Evolutionary conservation across 1,139 yeast species (phyloP).

Genomic region (Blastobotrys arbuscula): DNA sequence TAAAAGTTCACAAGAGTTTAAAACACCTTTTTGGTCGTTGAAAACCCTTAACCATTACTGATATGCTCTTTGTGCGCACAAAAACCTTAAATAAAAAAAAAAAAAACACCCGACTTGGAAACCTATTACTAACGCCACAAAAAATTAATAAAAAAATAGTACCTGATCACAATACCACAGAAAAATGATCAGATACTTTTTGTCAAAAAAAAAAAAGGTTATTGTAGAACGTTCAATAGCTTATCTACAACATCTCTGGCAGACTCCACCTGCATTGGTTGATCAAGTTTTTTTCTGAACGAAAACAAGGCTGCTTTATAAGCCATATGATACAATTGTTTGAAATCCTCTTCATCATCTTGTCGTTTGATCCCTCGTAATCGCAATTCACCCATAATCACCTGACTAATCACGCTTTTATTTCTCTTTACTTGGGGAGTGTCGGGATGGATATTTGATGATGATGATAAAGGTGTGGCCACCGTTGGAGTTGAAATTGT

Average conservation of each 20-base stretch:
- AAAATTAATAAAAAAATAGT: too few species aligned
- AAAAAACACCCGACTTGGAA: neutral
- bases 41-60: too few species aligned
- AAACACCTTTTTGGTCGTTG: too few species aligned
- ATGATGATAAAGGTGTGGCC: neutral
- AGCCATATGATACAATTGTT: slow-evolving; percentile 26
- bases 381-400: slow-evolving; percentile 32
- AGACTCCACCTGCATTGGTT: slow-evolving; percentile 16
- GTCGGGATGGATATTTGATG: neutral
- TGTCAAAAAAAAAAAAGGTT: too few species aligned
- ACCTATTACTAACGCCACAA: too few species aligned
- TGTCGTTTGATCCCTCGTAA: slow-evolving; percentile 28
- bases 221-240: slow-evolving; percentile 21
- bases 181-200: too few species aligned
- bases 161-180: too few species aligned
- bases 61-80: too few species aligned
- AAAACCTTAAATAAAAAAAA: too few species aligned
- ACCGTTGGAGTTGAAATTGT: neutral
- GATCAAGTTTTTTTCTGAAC: slow-evolving; percentile 20
- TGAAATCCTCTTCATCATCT: slow-evolving; percentile 26
- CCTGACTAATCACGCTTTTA: slow-evolving; percentile 25
- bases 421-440: slow-evolving; percentile 14
- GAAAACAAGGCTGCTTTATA: slow-evolving; percentile 27
- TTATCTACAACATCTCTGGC: slow-evolving; percentile 26
- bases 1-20: too few species aligned